Conservation (phyloP, 1,139 yeast genomes). For the Suhomyces bokatorum region DNA sequence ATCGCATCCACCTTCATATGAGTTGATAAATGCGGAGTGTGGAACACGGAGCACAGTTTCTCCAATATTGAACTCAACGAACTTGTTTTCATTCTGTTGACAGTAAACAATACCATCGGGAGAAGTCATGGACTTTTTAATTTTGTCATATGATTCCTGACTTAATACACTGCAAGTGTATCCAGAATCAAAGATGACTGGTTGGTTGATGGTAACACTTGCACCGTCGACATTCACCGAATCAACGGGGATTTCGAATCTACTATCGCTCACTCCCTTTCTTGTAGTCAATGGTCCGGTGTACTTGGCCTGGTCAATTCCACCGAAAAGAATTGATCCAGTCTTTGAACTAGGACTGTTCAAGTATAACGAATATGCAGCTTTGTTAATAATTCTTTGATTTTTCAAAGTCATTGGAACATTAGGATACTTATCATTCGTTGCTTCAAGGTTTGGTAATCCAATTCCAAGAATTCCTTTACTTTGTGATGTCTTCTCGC, state of each 20-base stretch:
- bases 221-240: neutral
- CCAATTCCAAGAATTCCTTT: conserved; percentile 44
- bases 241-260: conserved; percentile 4
- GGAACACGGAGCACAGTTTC: conserved; percentile 6
- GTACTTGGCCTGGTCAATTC: conserved; percentile 21
- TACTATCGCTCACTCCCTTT: neutral
- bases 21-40: neutral
- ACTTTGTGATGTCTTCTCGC: conserved; percentile 14
- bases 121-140: neutral
- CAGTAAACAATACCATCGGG: conserved; percentile 1
- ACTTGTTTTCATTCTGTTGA: conserved; percentile 1
- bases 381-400: conserved; percentile 22
- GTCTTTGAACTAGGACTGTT: conserved; percentile 11
- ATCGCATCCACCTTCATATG: no score
- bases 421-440: conserved; percentile 16
- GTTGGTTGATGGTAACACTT: neutral
- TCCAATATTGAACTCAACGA: conserved; percentile 2
- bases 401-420: conserved; percentile 23
- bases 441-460: neutral
- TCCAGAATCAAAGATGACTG: conserved; percentile 8
- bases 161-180: conserved; percentile 1
- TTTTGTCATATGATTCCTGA: neutral
- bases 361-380: conserved; percentile 26
- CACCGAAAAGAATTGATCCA: conserved; percentile 23
- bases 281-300: conserved; percentile 18